Base-by-base conservation (phyloP, 768 basidiomycete genomes). In the Dentipellis fragilis region DNA sequence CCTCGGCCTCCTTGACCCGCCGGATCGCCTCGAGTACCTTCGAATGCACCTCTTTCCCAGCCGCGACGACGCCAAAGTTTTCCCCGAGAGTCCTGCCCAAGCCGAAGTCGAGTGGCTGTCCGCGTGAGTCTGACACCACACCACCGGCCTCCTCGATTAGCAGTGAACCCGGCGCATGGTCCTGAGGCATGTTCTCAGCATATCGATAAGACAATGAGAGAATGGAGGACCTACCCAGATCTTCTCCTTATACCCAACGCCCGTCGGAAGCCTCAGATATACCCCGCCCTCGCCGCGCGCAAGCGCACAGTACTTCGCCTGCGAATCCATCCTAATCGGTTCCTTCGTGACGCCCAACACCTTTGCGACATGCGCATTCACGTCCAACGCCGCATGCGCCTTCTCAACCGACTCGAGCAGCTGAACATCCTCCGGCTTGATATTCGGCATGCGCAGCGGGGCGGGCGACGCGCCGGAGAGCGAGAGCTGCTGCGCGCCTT, bases 321-420 rank as follows among this genome's bases (percentile, higher is more conserved):
- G 94, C 66, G 87, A 90, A 67, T 98, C 95, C 93, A 98, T 96
- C 17, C 91, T 77, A 14, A 83, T 74, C 9, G 89, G 84, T 0
- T 77, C 66, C 1, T 78, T 72, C 16, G 82, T 81, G 54, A 96
- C 78, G 1, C 78, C 78, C 22, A 97, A 73, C 4, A 84, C 62
- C 35, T 77, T 64, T 0, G 88, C 83, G 37, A 97, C 85, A 19
- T 76, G 77, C 36, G 81, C 80, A 65, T 87, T 93, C 69, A 92
- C 87, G 2, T 83, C 81, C 58, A 93, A 89, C n/a, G 92, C 88
- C 1, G 90, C 86, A 66, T 99, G 96, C 0, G 84, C 86, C 3
- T 88, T 81, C 66, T 99, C 95, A 46, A 95, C 89, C 3, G 89
- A 93, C 72, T 98, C 93, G 59, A 98, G 82, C 70, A 93, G 84